A percentile compares a stretch with the other conserved stretches of the same genome.
Conservation (phyloP, 2,329 filamentous ascomycete genomes). For the Leptosphaerulina australis region DNA sequence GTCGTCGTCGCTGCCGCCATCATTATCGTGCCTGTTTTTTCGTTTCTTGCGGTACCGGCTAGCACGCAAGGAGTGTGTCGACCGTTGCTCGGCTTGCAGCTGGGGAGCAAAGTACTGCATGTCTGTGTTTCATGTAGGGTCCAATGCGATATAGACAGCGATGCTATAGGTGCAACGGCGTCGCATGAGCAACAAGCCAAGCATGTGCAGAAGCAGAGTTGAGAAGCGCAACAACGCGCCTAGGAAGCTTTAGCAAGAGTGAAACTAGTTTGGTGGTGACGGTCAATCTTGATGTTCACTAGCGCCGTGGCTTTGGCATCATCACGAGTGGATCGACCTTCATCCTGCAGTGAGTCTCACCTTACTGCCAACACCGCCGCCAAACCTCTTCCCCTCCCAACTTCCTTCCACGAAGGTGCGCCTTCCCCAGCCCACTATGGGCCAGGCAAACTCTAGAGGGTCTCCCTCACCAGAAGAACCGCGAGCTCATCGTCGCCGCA, state of each 20-base stretch:
- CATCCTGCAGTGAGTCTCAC: conserved; percentile 14
- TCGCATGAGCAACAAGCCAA: conserved; percentile 3
- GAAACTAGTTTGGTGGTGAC: not conserved
- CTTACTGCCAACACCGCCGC: conserved; percentile 7
- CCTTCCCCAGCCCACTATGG: conserved; percentile 43
- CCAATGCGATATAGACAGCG: not conserved
- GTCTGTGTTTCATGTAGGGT: conserved; percentile 12
- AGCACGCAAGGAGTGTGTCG: conserved; percentile 42
- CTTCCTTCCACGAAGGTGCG: conserved; percentile 20
- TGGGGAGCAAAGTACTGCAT: conserved; percentile 46
- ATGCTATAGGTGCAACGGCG: conserved; percentile 4
- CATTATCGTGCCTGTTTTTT: conserved; percentile 34
- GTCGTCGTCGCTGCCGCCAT: conserved; percentile 24
- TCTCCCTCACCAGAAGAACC: not conserved
- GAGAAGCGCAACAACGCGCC: not conserved
- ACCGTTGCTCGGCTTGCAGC: conserved; percentile 35
- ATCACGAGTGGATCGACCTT: not conserved
- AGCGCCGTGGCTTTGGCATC: conserved; percentile 11
- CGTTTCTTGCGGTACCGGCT: conserved; percentile 34
- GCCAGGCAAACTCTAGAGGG: conserved; percentile 46
- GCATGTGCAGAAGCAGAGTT: not conserved
- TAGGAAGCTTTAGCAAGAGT: not conserved
- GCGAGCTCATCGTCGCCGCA: conserved; percentile 32
- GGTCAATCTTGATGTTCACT: not conserved
- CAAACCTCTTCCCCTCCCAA: conserved; percentile 2